Base-by-base conservation (phyloP, 2,329 filamentous ascomycete species). In the Aspergillus unguis region DNA sequence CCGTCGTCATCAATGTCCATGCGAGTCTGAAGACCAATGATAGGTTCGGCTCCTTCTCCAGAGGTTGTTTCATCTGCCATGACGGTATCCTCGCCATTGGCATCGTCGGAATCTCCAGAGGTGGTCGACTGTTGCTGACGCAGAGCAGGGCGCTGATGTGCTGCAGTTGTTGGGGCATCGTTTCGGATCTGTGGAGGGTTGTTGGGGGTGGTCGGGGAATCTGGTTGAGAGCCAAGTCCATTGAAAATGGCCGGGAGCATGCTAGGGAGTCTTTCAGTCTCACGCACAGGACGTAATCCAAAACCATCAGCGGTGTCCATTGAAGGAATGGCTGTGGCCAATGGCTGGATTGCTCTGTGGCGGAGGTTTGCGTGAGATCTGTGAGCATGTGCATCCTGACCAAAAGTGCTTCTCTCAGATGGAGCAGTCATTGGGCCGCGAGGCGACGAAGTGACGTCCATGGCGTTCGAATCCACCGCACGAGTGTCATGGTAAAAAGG, bases 1-100 rank as follows among this genome's bases (percentile, higher is more conserved):
- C 91, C 88, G 75, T 95, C 91, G 65, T 92, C 88, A 67, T 92
- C 86, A 65, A 96, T 92, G 55, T 88, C 88, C 61, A 96, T 91
- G 36, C 87, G 81, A 10, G 87, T 85, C 64, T 91, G 87, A 11
- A 95, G 86, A 57, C 90, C 90, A 17, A 86, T 82, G 27, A 90
- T 87, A 3, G 87, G 88, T 53, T 92, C 83, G 27, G 77, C 75
- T 47, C 76, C 83, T 73, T 70, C 65, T 5, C 65, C 63, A 17
- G 72, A 63, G 1, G 60, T 64, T 36, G 65, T 60, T 28, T 92
- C 88, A 50, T 90, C 88, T 32, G 85, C 82, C 68, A 89, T 86
- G 17, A 85, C 83, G 25, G 87, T 86, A 61, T 92, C 91, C 58
- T 97, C 92, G 8, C 85, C 85, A 64, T 90, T 90, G 57, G 87